Base-by-base conservation (phyloP, 768 basidiomycete genomes). In the Mycena rebaudengoi region DNA sequence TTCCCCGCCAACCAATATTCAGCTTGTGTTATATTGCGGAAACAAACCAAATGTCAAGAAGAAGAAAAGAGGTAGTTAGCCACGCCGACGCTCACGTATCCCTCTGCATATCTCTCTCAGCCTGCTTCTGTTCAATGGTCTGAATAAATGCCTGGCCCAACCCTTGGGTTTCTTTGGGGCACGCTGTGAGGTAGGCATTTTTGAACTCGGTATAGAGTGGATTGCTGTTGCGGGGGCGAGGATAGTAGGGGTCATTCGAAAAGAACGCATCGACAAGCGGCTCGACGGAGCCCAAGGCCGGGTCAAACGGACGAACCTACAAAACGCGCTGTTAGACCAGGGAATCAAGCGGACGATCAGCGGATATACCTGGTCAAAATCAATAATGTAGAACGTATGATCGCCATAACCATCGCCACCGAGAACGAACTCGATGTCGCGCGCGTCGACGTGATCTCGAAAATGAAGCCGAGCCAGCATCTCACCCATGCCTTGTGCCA, bases 181-280 rank as follows among this genome's bases (percentile, higher is more conserved):
- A 72, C n/a, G 52, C 70, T 23, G 35, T 49, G 45, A 73, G 25
- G 60, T 76, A 76, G 18, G 58, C 73, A 16, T 18, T 12, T 29
- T 62, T 55, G 59, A 76, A 75, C 12, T 45, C 33, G 25, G 49
- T 18, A 53, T 76, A 75, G 3, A 75, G 61, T 7, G 62, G 66
- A 55, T 74, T 56, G 3, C 28, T 51, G 37, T 59, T 62, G 55
- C 56, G 64, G 12, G 75, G 69, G 26, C 72, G 70, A 40, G 75
- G 74, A 64, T 73, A 76, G 61, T 77, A 77, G 2, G 75, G 75
- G 54, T 76, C 75, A 59, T 77, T 75, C 35, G 20, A 39, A 49
- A 68, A 74, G 51, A 73, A 74, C 12, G 73, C 64, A 21, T 71
- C 65, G 25, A 74, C 70, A 20, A 76, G 69, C 21, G 39, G 14